phyloP scores from a whole-genome alignment of 2,329 filamentous ascomycete species.

The Cytospora schulzeri region DNA sequence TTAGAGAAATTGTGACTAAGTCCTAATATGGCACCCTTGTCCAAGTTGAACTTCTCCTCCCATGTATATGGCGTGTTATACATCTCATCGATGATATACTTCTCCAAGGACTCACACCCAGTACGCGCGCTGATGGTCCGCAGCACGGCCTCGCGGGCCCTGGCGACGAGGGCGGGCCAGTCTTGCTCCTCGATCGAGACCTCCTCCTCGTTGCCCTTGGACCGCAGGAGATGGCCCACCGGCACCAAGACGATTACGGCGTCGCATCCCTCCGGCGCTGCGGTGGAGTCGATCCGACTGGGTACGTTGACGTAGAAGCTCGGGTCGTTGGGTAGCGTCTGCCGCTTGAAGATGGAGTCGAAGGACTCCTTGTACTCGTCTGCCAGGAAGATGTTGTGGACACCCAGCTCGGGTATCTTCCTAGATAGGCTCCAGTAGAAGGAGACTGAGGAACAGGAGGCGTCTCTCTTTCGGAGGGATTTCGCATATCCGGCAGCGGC shows the following conservation, averaged over 20 bases:
- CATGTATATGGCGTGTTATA: conserved; percentile 68
- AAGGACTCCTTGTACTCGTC: conserved; percentile 74
- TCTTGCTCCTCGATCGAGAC: conserved; percentile 51
- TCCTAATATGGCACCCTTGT: conserved; percentile 73
- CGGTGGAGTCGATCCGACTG: conserved; percentile 66
- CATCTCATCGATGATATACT: conserved; percentile 59
- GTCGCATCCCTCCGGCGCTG: conserved; percentile 67
- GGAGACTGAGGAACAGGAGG: conserved; percentile 72
- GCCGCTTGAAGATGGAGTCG: conserved; percentile 72
- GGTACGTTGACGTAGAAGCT: conserved; percentile 81
- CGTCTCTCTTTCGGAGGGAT: conserved; percentile 49
- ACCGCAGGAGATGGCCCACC: conserved; percentile 66
- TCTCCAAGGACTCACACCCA: conserved; percentile 51
- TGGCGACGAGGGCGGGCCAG: conserved; percentile 62
- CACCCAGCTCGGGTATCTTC: conserved; percentile 62
- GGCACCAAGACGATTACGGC: conserved; percentile 71
- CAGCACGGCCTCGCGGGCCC: conserved; percentile 63
- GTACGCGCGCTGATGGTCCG: conserved; percentile 62
- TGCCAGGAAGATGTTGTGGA: conserved; percentile 78
- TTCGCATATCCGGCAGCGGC: conserved; percentile 37
- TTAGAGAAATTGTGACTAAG: conserved; percentile 75
- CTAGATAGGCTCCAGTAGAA: conserved; percentile 73
- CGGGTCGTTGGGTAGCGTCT: conserved; percentile 67
- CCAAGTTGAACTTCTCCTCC: conserved; percentile 71
- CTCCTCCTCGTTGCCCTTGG: conserved; percentile 36